A percentile compares a stretch with the other conserved stretches of the same genome.
Evolutionary conservation across 169 alveolate species (phyloP).

Genomic region (Cyclospora cayetanensis): DNA sequence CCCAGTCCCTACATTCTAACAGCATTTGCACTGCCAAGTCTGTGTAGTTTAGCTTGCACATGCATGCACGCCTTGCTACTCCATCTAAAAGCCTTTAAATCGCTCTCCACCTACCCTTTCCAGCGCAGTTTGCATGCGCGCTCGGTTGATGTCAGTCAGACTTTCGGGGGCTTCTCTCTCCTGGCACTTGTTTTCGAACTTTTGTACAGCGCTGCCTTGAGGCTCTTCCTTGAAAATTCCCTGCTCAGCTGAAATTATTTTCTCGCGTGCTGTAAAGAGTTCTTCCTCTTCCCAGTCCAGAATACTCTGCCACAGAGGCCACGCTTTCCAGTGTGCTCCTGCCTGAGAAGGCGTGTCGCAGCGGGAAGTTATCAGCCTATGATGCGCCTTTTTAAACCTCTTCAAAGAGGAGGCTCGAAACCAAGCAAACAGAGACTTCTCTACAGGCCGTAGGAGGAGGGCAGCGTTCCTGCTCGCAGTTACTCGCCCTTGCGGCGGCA

Average conservation of each 20-base stretch:
- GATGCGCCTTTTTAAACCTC: too few relatives aligned
- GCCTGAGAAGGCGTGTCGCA: conserved; percentile 47
- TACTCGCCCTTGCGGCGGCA: too few relatives aligned
- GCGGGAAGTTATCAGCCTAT: too few relatives aligned
- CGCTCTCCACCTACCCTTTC: conserved; percentile 23
- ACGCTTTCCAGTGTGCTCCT: conserved; percentile 71
- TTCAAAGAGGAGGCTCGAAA: too few relatives aligned
- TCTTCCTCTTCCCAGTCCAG: conserved; percentile 68
- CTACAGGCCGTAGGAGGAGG: too few relatives aligned
- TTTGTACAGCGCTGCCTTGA: not conserved
- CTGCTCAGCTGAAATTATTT: conserved; percentile 3
- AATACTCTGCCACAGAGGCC: conserved; percentile 70
- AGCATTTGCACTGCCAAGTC: too few relatives aligned
- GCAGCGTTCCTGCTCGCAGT: too few relatives aligned
- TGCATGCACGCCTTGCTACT: too few relatives aligned
- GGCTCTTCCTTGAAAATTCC: not conserved
- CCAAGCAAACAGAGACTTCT: too few relatives aligned
- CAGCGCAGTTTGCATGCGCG: conserved; percentile 42
- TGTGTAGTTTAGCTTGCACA: too few relatives aligned
- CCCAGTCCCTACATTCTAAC: too few relatives aligned
- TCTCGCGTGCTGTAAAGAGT: conserved; percentile 17
- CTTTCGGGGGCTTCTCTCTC: not conserved
- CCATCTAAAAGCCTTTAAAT: too few relatives aligned
- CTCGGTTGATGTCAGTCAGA: not conserved
- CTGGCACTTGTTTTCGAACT: not conserved